phyloP scores from a whole-genome alignment of 2,329 filamentous ascomycete genomes.

The Neofusicoccum sp. region DNA sequence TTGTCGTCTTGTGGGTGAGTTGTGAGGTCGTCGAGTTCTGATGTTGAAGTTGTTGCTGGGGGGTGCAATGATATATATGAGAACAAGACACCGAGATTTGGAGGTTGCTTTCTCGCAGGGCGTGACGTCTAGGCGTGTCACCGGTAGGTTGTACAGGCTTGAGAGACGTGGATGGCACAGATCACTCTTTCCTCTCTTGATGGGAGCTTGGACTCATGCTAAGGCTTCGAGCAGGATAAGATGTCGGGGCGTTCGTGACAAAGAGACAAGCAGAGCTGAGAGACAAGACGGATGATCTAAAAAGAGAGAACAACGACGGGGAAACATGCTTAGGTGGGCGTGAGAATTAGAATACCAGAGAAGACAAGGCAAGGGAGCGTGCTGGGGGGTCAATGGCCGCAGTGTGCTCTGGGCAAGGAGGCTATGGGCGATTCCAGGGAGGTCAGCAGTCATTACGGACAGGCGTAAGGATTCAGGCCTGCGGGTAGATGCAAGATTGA shows the following conservation, averaged over 20 bases:
- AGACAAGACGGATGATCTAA: neutral
- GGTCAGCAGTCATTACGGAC: neutral
- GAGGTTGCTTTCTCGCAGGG: neutral
- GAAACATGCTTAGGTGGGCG: constrained; percentile 3
- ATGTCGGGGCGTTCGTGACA: neutral
- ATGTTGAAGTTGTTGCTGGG: neutral
- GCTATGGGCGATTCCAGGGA: neutral
- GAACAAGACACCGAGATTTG: neutral
- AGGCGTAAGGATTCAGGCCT: no score
- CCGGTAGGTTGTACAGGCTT: no score
- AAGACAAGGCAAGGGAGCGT: neutral
- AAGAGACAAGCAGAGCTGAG: neutral
- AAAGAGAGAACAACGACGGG: neutral
- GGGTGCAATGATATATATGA: neutral
- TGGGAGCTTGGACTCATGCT: neutral
- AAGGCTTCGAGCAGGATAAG: neutral
- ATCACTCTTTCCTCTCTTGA: constrained; percentile 1
- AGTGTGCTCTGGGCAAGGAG: neutral
- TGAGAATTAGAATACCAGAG: constrained; percentile 4
- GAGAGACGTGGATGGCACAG: no score
- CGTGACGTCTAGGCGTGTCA: neutral
- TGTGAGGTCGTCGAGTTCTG: neutral
- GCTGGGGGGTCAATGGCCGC: neutral
- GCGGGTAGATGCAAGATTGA: neutral
- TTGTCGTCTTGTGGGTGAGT: neutral